Conservation (phyloP, 169 alveolate species). For the Plasmodium relictum region DNA sequence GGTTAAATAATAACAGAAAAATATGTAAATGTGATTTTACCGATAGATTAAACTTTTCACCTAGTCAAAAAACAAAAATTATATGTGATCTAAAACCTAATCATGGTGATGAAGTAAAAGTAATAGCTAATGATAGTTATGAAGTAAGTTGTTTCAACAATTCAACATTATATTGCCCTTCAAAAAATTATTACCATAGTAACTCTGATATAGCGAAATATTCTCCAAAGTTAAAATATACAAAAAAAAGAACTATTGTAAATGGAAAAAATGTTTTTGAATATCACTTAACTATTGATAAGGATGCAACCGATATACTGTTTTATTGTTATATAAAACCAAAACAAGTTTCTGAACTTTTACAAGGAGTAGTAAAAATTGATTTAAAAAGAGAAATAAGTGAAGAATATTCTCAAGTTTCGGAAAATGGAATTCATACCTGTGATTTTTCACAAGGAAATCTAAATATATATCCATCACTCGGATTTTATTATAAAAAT, state of each 20-base stretch:
- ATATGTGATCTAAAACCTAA: slow-evolving; percentile 40
- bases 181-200: slow-evolving; percentile 17
- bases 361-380: slow-evolving; percentile 68
- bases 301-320: slow-evolving; percentile 60
- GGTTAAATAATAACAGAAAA: background rate
- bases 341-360: slow-evolving; percentile 26
- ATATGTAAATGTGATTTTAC: slow-evolving; percentile 60
- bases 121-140: slow-evolving; percentile 61
- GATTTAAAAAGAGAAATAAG: slow-evolving; percentile 51
- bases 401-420: slow-evolving; percentile 34
- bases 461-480: slow-evolving; percentile 46
- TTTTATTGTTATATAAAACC: slow-evolving; percentile 57
- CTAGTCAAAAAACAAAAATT: slow-evolving; percentile 45
- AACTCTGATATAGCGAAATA: slow-evolving; percentile 23
- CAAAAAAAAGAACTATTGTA: slow-evolving; percentile 7
- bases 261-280: slow-evolving; percentile 17
- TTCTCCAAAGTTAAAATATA: slow-evolving; percentile 41
- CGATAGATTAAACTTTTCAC: slow-evolving; percentile 27
- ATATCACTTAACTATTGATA: slow-evolving; percentile 36
- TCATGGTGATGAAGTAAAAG: slow-evolving; percentile 52
- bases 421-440: background rate
- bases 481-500: slow-evolving; percentile 41
- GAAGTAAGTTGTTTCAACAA: slow-evolving; percentile 47
- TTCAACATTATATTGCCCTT: slow-evolving; percentile 51
- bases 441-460: slow-evolving; percentile 69